Evolutionary conservation across 73 alveolate genomes (phyloP), one percentile per base, ranked within the genome.

Genomic region (Paramecium caudatum): DNA sequence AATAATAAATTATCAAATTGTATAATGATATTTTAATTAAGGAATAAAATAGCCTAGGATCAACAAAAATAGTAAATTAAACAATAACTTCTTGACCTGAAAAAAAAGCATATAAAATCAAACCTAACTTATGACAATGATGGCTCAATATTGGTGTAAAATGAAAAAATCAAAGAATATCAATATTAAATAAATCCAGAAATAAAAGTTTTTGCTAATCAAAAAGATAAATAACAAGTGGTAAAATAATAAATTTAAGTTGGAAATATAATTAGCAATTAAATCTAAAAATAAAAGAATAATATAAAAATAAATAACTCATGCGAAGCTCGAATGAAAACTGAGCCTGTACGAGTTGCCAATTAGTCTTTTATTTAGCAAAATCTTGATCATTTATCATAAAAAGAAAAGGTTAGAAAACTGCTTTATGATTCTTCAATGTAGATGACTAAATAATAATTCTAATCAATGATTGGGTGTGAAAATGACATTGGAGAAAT

Each of bases 261-360:
- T 3, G 30, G 46, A 23, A 55, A 55, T 21, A 55, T 55, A 12
- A 43, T 55, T 55, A 55, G 30, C n/a, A 27, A 37, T 0, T 55
- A 37, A 55, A 55, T 55, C n/a, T 23, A 55, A 55, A 55, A 43
- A 7, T 27, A 55, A 55, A 27, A 55, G 13, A 16, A 43, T 9
- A 27, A 27, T 10, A 43, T 43, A 3, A 55, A 55, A 55, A 55
- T 55, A 4, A 55, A 17, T 55, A 23, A 10, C 4, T 27, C 23
- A 55, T 27, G 80, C 30, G 80, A 55, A 12, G 30, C 30, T 5
- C 80, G 80, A 12, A 55, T 55, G 80, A 43, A 55, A 21, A 55
- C 80, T 9, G 80, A 55, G 37, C 80, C 80, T 55, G 43, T 55
- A 2, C 23, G 80, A 23, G 23, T 55, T n/a, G n/a, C n/a, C 8